Base-by-base conservation (phyloP, 2,329 filamentous ascomycete species). In the Orbilia javanica region DNA sequence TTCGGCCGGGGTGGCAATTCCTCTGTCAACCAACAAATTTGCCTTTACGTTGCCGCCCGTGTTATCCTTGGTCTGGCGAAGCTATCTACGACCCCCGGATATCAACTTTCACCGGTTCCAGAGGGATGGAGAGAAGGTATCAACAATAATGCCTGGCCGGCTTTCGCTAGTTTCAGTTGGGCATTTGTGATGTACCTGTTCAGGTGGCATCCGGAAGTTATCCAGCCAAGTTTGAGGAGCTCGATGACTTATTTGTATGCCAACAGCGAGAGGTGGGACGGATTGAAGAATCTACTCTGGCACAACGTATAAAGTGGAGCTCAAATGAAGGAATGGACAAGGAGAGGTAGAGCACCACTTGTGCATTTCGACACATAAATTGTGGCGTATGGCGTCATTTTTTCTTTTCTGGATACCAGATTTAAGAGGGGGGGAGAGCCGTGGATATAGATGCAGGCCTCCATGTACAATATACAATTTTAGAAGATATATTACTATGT, bases 161-260 rank as follows among this genome's bases (percentile, higher is more conserved):
- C 91, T 1, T 99, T 99, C 85, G 95, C 96, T 48, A 92, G 91
- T 81, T 82, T 95, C 80, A 96, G 92, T 83, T 99, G 96, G 96
- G 96, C 91, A 3, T 87, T 90, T 82, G 94, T 99, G 80, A 99
- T 99, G 96, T 93, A 95, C 86, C 85, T 99, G 79, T 99, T 97
- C 87, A 89, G 92, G 82, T 93, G 92, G 89, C 91, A 98, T 86
- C 94, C 96, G 4, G 93, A 96, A 82, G 93, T 92, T 71, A 88
- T 99, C 83, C 96, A 97, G 87, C 90, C 91, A 77, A 97, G 94
- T 84, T 85, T 99, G 87, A 89, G 93, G 84, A 94, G 90, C 85
- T 97, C 94, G 86, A 99, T 99, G 96, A 93, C 90, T 82, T 99
- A 99, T 83, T 97, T 99, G 87, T 99, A 95, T 84, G 88, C 90